Evolutionary conservation across 495 filamentous ascomycete species (phyloP).

Genomic region (Aspergillus ostianus): DNA sequence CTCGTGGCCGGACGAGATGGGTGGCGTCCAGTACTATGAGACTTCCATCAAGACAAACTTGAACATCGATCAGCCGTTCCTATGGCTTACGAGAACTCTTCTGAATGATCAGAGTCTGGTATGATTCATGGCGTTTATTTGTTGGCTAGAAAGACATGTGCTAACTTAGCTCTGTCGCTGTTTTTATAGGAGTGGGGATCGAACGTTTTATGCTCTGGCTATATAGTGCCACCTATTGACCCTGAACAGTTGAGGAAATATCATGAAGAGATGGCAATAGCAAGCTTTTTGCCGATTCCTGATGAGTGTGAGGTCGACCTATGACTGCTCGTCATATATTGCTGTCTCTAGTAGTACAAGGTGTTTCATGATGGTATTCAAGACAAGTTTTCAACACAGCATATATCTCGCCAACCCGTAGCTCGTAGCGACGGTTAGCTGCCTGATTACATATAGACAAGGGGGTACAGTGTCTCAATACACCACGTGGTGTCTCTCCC

Average conservation of each 20-base stretch:
- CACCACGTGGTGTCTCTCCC: background rate
- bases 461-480: background rate
- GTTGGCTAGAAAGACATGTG: background rate
- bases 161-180: background rate
- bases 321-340: background rate
- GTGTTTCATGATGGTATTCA: no score
- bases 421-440: no score
- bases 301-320: background rate
- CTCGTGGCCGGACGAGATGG: background rate
- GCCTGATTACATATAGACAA: background rate
- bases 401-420: no score
- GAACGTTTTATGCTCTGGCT: background rate
- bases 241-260: background rate
- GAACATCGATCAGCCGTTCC: background rate
- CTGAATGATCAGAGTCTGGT: background rate
- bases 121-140: background rate
- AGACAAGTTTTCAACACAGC: no score
- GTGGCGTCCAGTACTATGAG: background rate
- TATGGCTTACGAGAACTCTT: background rate
- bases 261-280: background rate
- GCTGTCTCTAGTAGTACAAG: no score
- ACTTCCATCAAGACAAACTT: background rate
- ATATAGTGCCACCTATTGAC: background rate
- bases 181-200: background rate
- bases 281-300: background rate